phyloP scores from a whole-genome alignment of 176 grass and related monocot species.

The Thalia dealbata region DNA sequence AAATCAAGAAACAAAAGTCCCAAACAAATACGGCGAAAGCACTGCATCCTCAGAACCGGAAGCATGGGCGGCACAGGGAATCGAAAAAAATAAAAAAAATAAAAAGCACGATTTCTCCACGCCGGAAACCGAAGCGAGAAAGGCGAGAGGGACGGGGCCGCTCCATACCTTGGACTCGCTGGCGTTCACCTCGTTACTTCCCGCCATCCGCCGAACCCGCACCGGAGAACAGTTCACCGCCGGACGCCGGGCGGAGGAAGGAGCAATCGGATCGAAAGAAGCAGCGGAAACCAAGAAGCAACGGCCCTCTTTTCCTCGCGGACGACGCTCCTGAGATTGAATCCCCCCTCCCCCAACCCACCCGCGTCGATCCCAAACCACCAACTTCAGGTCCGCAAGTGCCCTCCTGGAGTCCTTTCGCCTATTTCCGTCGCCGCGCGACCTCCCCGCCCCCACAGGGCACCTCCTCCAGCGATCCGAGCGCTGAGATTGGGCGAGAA shows the following conservation, averaged over 20 bases:
- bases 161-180: slow-evolving; percentile 76
- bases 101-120: too few species aligned
- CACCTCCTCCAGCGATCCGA: neutral
- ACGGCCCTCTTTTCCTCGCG: neutral
- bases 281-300: neutral
- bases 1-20: slow-evolving; percentile 2
- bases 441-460: neutral
- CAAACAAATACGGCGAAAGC: neutral
- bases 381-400: neutral
- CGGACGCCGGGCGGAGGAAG: neutral
- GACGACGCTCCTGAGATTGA: neutral
- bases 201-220: slow-evolving; percentile 56
- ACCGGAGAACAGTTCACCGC: neutral
- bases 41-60: neutral
- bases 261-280: neutral
- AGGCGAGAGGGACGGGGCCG: neutral
- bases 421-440: neutral
- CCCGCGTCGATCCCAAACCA: neutral
- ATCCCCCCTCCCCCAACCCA: too few species aligned
- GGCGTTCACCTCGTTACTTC: slow-evolving; percentile 97
- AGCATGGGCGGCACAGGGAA: neutral
- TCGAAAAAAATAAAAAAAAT: too few species aligned
- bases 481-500: neutral
- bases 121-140: neutral
- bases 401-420: neutral